Base-by-base conservation (phyloP, 805 yeast genomes). In the Lachancea meyersii region DNA sequence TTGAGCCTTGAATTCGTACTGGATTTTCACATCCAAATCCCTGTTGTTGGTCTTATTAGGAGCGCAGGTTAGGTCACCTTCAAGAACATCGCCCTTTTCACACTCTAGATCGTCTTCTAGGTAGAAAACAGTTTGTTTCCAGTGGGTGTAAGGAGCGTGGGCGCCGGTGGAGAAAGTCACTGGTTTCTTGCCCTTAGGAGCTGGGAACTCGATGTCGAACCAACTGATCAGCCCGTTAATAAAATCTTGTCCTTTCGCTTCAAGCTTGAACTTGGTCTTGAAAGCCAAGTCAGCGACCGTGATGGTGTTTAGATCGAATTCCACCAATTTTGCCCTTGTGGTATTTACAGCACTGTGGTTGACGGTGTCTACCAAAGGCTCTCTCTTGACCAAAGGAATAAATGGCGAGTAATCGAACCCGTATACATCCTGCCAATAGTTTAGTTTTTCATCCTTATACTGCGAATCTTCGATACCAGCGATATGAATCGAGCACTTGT, bases 81-180 rank as follows among this genome's bases (percentile, higher is more conserved):
- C 73, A 51, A 94, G 71, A 31, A 63, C 58, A 56, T 93, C 98
- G 45, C 91, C 96, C 52, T 72, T 70, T 58, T 81, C 80, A 48
- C 84, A 68, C 57, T 80, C 85, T 50, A 91, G 66, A 22, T 86
- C 95, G 55, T 86, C 85, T 53, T 76, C 79, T 58, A 91, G 73
- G 65, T 93, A 94, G 68, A 94, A 88, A 1, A 93, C 94, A 16
- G 96, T 85, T 70, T 93, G 98, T 65, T 93, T 94, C 99, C 99
- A 93, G 70, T 93, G 99, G 13, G 98, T 93, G 72, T 89, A 88
- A 53, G 80, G 78, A 37, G 88, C 81, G 67, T 84, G 88, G 27
- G 99, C 96, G 19, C 97, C 97, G 11, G 99, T 94, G 17, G 93
- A 82, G 61, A 93, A 89, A 24, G 69, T 70, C 45, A 91, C 82